These are phyloP conservation scores for Arthrocladium fulminans DNA, from an alignment of 2,329 filamentous ascomycete genomes.

Conservation along the genomic window DNA sequence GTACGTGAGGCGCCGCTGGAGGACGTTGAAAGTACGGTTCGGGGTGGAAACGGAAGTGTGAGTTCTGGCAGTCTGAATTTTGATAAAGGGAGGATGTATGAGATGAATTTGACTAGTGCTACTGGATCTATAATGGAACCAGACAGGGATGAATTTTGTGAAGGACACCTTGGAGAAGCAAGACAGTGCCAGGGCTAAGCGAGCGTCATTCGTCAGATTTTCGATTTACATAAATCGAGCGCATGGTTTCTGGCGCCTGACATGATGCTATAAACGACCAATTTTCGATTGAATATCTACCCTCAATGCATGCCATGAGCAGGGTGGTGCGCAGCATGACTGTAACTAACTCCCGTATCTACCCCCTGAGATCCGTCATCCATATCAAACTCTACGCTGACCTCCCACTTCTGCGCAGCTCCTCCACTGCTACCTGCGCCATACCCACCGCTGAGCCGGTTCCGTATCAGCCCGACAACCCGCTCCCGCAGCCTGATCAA, in stretches of 20 bases:
- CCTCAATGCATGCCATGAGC: neutral
- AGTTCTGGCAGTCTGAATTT: neutral
- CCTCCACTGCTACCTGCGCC: conserved; percentile 57
- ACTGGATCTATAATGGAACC: neutral
- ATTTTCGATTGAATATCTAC: neutral
- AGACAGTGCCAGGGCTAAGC: neutral
- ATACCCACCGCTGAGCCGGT: conserved; percentile 78
- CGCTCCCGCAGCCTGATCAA: conserved; percentile 65
- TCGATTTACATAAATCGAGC: neutral
- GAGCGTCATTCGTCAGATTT: neutral
- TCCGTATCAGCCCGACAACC: conserved; percentile 69
- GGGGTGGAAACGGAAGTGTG: too few species aligned
- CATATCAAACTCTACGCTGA: conserved; percentile 68
- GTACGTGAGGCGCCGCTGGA: neutral
- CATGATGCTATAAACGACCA: neutral
- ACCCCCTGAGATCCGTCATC: conserved; percentile 26
- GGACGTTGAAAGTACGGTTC: neutral
- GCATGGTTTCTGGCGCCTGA: neutral
- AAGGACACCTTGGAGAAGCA: too few species aligned
- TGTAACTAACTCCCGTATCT: conserved; percentile 18
- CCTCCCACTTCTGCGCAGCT: conserved; percentile 70
- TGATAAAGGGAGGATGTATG: neutral
- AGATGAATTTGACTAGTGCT: neutral
- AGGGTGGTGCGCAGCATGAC: conserved; percentile 10
- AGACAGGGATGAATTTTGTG: neutral